Evolutionary conservation across 805 yeast genomes (phyloP), one percentile per base, ranked within the genome.

Genomic region (Candida hungchunana): DNA sequence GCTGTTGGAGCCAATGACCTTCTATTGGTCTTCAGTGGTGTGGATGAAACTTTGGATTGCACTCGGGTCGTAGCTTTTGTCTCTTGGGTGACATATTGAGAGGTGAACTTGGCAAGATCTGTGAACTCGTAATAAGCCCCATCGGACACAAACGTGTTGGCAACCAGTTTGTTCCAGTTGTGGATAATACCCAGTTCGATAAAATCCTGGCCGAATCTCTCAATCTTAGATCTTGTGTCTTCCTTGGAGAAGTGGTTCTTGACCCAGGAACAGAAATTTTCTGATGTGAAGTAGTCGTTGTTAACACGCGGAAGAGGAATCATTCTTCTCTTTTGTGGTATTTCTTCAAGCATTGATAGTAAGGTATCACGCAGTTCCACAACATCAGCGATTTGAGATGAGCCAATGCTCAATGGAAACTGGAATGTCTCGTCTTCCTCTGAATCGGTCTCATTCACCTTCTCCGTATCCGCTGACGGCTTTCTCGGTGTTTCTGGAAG

Each of bases 131-230:
- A 56, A 36, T 39, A 55, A 7, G 53, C 58, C 9, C 49, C 45
- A 23, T 49, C 52, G 1, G 50, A 43, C 11, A 47, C 42, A 21
- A 46, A 48, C 3, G 17, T 19, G 14, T 34, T 45, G 17, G 32
- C 40, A 2, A 32, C 40, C 12, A 43, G 31, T 34, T 44, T 51
- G 29, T 53, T 55, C 53, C 56, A 57, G 15, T 50, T 50, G 10
- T 39, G 37, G 7, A 62, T 49, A n/a, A 60, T 26, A 0, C 51
- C 51, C 5, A 48, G 18, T 7, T 37, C 38, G 3, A 60, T 27
- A 30, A 60, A 27, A 17, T 42, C 43, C 36, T 62, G 65, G 1
- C 66, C 66, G 18, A 62, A 40, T 22, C 55, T 49, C 34, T 62
- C 62, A n/a, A 56, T 25, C 23, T 59, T 58, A 12, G 39, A 48